Evolutionary conservation across 495 filamentous ascomycete species (phyloP), one percentile per base, ranked within the genome.

Genomic region (Entonaema liquescens): DNA sequence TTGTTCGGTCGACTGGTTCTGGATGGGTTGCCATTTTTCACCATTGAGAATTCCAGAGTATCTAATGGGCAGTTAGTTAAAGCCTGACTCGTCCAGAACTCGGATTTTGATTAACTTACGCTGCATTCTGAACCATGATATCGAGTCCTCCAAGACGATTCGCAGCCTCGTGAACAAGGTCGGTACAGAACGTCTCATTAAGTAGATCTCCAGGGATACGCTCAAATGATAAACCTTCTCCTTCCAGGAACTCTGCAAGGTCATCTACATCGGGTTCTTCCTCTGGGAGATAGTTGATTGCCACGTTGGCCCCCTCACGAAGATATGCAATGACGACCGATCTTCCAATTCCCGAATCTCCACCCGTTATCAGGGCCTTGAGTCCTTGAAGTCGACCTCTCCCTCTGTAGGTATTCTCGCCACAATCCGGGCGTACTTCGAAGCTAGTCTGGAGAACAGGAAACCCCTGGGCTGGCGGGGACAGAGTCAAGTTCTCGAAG

Each of bases 281-380:
- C 25, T 85, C 80, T 23, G 86, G 86, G 1, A 87, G 79, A 64
- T 88, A 86, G 15, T 83, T 81, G 62, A 89, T 88, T 5, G 57
- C 57, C 21, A 59, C 35, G 8, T 44, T 25, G 15, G 84, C 81
- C 3, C 86, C 87, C 67, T 89, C 88, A 29, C 83, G 80, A 0
- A 86, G 85, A 76, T 84, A 86, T 3, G 89, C 76, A 5, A 85
- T 81, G 2, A 86, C 88, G 13, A 88, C 80, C 0, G 84, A 76
- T 5, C 87, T 83, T 36, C 85, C 86, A 36, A 87, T 86, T 25
- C 83, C 85, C 3, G 84, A 86, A 60, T 88, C 87, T 58, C 87
- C 87, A n/a, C 84, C 87, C 0, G 86, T 89, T 59, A 88, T 89
- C 15, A 89, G 65, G 2, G 79, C 83, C 47, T 83, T 85, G 69